A percentile compares a stretch with the other conserved stretches of the same genome.
Conservation (phyloP, 139 green algal genomes). For the Chlamydomonas asymmetrica region DNA sequence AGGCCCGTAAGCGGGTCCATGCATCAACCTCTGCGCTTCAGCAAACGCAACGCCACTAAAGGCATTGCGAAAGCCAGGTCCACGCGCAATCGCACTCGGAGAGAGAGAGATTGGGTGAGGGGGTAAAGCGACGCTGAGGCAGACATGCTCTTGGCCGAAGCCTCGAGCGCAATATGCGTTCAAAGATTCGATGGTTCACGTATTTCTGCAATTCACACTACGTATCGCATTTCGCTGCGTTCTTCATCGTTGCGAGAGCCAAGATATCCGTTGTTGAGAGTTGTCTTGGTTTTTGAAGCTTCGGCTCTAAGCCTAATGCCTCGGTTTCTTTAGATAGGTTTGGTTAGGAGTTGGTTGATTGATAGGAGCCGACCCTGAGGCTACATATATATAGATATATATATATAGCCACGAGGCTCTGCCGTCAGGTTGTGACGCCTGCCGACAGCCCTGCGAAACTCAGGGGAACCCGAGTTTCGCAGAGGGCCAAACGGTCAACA, state of each 20-base stretch:
- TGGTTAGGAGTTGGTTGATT: no score
- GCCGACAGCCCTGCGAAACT: no score
- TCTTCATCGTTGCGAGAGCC: slow-evolving; percentile 91
- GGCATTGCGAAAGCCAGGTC: slow-evolving; percentile 51
- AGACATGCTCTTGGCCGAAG: slow-evolving; percentile 83
- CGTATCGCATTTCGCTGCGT: slow-evolving; percentile 95
- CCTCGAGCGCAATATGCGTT: slow-evolving; percentile 89
- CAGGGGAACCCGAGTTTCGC: no score
- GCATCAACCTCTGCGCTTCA: slow-evolving; percentile 59
- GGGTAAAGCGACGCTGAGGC: slow-evolving; percentile 79
- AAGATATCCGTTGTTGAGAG: slow-evolving; percentile 90
- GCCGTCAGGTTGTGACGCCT: no score
- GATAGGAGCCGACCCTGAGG: no score
- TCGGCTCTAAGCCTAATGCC: no score
- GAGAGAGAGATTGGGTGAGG: slow-evolving; percentile 38
- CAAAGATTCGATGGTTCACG: slow-evolving; percentile 94
- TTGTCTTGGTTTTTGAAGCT: slow-evolving; percentile 66
- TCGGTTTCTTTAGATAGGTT: no score
- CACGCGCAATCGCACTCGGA: slow-evolving; percentile 22
- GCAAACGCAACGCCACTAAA: slow-evolving; percentile 34
- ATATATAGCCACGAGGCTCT: no score
- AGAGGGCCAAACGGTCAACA: no score
- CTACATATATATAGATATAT: no score
- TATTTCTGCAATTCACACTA: slow-evolving; percentile 95
- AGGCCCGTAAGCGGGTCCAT: slow-evolving; percentile 41